These are phyloP conservation scores for Alternaria alternata DNA, from an alignment of 2,329 filamentous ascomycete species.

Conservation along the genomic window DNA sequence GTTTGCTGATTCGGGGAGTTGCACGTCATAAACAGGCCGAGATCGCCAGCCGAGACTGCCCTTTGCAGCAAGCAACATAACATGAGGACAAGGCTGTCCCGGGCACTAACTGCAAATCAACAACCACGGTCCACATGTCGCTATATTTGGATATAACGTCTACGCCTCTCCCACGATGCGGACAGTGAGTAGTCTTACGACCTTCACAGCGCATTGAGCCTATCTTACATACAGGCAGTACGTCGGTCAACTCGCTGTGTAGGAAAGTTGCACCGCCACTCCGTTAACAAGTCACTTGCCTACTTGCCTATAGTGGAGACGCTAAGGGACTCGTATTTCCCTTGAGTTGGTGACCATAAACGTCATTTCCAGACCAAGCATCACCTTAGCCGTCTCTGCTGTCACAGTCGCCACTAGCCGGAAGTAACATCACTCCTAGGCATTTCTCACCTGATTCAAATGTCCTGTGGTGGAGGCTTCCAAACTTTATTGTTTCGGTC, in stretches of 20 bases:
- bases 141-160: constrained; percentile 5
- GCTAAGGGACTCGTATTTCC: neutral
- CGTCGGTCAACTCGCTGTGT: too few species aligned
- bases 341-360: neutral
- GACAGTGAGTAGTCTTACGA: neutral
- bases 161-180: constrained; percentile 2
- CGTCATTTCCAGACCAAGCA: neutral
- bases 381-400: neutral
- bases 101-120: neutral
- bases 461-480: neutral
- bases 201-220: neutral
- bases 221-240: neutral
- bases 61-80: neutral
- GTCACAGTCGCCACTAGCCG: neutral
- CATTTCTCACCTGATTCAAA: neutral
- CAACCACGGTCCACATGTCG: neutral
- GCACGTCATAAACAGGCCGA: neutral
- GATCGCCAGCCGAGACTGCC: constrained; percentile 5
- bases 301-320: neutral
- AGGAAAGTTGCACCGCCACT: neutral
- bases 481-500: neutral
- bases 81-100: neutral
- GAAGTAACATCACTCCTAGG: neutral
- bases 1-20: constrained; percentile 6
- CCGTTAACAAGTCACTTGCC: neutral